Evolutionary conservation across 2,329 filamentous ascomycete species (phyloP).

Genomic region (Blumeriella jaapii): DNA sequence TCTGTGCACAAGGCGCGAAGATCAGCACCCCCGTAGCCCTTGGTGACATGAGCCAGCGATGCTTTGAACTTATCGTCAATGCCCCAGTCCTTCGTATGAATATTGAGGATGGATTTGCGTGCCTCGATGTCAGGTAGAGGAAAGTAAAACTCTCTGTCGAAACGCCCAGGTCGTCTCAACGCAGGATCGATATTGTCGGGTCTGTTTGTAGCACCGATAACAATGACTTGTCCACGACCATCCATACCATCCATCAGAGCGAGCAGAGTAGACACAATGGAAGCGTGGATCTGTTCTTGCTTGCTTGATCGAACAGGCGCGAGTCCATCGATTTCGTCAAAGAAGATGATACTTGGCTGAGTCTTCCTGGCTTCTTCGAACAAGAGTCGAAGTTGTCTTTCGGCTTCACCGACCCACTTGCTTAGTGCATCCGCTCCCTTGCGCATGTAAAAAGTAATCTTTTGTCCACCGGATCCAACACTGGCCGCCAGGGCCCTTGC

Average conservation of each 20-base stretch:
- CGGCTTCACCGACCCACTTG: constrained; percentile 98
- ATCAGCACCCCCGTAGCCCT: constrained; percentile 94
- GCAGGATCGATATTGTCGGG: constrained; percentile 95
- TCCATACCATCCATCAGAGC: constrained; percentile 98
- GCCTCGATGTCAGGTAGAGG: constrained; percentile 74
- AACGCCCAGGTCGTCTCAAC: constrained; percentile 84
- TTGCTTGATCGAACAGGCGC: constrained; percentile 95
- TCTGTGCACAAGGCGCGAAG: constrained; percentile 90
- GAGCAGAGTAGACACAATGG: constrained; percentile 88
- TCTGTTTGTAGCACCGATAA: constrained; percentile 96
- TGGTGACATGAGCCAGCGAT: constrained; percentile 75
- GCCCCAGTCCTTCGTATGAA: constrained; percentile 92
- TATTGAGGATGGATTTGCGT: constrained; percentile 79
- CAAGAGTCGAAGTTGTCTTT: constrained; percentile 82
- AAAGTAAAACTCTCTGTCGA: constrained; percentile 97
- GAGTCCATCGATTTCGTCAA: constrained; percentile 95
- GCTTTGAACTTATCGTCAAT: constrained; percentile 69
- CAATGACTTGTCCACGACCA: constrained; percentile 93
- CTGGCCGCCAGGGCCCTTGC: constrained; percentile 87
- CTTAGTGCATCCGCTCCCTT: constrained; percentile 96
- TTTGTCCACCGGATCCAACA: constrained; percentile 76
- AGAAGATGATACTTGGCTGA: constrained; percentile 98
- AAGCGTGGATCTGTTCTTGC: constrained; percentile 97
- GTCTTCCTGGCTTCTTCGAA: constrained; percentile 95
- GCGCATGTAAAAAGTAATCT: constrained; percentile 98